These are phyloP conservation scores for Beauveria bassiana DNA, from an alignment of 2,329 filamentous ascomycete species.

Conservation along the genomic window DNA sequence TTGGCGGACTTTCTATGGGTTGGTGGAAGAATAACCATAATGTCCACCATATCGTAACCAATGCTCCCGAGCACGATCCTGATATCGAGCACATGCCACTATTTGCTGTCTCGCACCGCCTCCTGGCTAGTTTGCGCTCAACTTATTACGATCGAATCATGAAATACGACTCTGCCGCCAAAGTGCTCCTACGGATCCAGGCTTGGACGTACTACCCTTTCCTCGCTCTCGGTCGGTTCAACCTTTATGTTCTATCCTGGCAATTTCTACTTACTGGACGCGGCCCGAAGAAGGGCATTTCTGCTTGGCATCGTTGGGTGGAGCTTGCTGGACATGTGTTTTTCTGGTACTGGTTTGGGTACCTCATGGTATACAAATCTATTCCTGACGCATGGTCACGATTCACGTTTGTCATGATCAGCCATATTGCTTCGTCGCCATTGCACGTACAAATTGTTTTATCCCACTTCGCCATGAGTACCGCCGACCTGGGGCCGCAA, in stretches of 20 bases:
- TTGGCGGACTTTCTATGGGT: conserved; percentile 81
- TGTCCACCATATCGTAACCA: conserved; percentile 93
- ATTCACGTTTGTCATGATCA: conserved; percentile 68
- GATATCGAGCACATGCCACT: conserved; percentile 90
- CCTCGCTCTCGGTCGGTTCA: conserved; percentile 75
- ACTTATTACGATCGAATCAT: conserved; percentile 80
- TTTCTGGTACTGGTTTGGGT: conserved; percentile 86
- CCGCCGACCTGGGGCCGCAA: conserved; percentile 70
- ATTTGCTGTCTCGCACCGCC: conserved; percentile 77
- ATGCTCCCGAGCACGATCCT: conserved; percentile 89
- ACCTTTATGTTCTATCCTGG: conserved; percentile 78
- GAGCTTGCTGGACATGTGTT: conserved; percentile 68
- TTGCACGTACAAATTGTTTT: conserved; percentile 86
- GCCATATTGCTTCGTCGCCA: conserved; percentile 72
- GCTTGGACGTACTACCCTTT: conserved; percentile 78
- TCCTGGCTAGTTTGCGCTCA: conserved; percentile 64
- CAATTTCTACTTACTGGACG: conserved; percentile 63
- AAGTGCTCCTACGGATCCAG: conserved; percentile 64
- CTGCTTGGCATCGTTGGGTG: conserved; percentile 78
- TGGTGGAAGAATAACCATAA: conserved; percentile 99
- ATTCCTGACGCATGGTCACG: conserved; percentile 64
- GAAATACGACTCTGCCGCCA: conserved; percentile 67
- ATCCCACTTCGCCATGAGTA: conserved; percentile 91
- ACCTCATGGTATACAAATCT: conserved; percentile 65
- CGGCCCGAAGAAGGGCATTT: conserved; percentile 65